phyloP scores from a whole-genome alignment of 495 filamentous ascomycete species.

The Aspergillus nidulans region DNA sequence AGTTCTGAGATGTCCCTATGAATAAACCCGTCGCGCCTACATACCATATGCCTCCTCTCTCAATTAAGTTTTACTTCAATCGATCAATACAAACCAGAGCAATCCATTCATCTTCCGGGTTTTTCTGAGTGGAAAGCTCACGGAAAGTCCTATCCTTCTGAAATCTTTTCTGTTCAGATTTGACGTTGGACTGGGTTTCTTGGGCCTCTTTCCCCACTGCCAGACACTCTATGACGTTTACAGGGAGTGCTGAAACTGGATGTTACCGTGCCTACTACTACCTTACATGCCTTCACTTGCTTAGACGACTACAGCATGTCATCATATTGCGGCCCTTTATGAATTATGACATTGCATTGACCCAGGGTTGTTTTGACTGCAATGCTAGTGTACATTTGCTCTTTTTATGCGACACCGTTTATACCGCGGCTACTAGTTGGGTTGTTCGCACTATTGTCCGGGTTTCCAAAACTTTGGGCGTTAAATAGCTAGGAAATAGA shows the following conservation, averaged over 20 bases:
- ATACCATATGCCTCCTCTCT: background rate
- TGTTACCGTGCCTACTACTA: background rate
- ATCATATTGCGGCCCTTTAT: background rate
- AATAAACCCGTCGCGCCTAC: no score
- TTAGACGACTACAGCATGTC: background rate
- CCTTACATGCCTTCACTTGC: background rate
- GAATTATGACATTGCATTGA: background rate
- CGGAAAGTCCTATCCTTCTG: no score
- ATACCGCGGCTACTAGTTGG: no score
- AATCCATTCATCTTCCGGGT: no score
- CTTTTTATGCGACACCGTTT: background rate
- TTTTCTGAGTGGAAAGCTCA: no score
- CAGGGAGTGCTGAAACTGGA: background rate
- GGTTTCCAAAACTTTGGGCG: no score
- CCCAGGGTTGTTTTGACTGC: background rate
- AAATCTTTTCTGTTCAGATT: background rate
- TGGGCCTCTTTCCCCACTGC: background rate
- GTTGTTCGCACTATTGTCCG: no score
- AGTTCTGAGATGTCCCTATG: conserved; percentile 37
- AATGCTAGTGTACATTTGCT: background rate
- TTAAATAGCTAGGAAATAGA: no score
- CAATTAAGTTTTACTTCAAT: background rate
- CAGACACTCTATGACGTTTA: conserved; percentile 16
- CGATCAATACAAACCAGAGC: no score
- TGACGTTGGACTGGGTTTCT: background rate